Conservation (phyloP, 2,329 filamentous ascomycete species). For the Pseudohalonectria lignicola region DNA sequence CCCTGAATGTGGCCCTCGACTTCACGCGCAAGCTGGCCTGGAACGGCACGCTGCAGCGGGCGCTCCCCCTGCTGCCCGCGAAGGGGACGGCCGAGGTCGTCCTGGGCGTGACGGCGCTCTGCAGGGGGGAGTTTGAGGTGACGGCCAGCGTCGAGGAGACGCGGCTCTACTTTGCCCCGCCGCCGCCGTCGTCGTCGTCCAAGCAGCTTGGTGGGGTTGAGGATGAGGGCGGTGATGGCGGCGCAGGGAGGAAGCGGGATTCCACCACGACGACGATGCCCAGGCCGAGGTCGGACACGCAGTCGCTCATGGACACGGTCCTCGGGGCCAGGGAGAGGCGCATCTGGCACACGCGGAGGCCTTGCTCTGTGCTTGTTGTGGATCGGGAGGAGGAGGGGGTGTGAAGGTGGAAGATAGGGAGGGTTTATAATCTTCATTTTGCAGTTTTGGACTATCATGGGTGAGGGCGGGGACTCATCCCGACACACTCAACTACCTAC, state of each 20-base stretch:
- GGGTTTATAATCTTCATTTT: not conserved
- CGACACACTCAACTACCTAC: no score
- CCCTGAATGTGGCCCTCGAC: slow-evolving; percentile 64
- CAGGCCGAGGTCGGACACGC: slow-evolving; percentile 38
- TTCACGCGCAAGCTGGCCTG: slow-evolving; percentile 72
- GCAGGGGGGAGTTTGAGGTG: slow-evolving; percentile 73
- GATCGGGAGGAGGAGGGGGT: slow-evolving; percentile 21
- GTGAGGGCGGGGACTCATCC: no score
- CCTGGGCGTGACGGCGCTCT: slow-evolving; percentile 64
- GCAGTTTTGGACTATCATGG: not conserved
- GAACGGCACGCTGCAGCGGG: slow-evolving; percentile 74
- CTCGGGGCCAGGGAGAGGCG: slow-evolving; percentile 49
- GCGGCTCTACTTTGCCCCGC: slow-evolving; percentile 36
- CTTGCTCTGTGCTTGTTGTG: slow-evolving; percentile 41
- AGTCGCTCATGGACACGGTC: slow-evolving; percentile 45
- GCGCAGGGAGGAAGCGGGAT: slow-evolving; percentile 10
- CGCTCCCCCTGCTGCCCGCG: slow-evolving; percentile 51
- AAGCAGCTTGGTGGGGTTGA: slow-evolving; percentile 10
- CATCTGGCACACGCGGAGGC: slow-evolving; percentile 53
- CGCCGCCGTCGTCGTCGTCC: slow-evolving; percentile 6
- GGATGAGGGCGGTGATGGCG: slow-evolving; percentile 9
- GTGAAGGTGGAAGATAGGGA: no score
- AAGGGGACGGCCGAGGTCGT: slow-evolving; percentile 46
- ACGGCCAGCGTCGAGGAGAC: slow-evolving; percentile 75
- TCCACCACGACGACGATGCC: slow-evolving; percentile 5